Evolutionary conservation across 2,329 filamentous ascomycete species (phyloP).

Genomic region (Aspergillus viridinutans): DNA sequence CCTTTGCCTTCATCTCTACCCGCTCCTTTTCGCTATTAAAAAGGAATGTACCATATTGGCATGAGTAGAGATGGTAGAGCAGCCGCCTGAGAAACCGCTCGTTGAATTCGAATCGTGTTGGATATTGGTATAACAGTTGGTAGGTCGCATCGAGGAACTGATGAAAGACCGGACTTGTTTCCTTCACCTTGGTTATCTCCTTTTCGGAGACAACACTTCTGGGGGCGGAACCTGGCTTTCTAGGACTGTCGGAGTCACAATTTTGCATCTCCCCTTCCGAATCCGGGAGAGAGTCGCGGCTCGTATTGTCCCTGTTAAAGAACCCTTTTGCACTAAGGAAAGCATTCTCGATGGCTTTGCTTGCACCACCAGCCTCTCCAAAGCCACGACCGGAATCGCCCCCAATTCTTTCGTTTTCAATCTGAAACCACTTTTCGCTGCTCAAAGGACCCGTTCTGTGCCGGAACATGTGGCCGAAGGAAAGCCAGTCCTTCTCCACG

Average conservation of each 20-base stretch:
- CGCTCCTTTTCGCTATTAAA: constrained; percentile 93
- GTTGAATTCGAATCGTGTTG: constrained; percentile 90
- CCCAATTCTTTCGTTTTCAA: constrained; percentile 75
- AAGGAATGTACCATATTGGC: constrained; percentile 94
- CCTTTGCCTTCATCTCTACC: constrained; percentile 61
- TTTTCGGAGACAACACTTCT: constrained; percentile 47
- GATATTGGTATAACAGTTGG: constrained; percentile 80
- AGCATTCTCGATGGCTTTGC: constrained; percentile 80
- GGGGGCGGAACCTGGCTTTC: constrained; percentile 32
- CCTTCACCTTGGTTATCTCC: constrained; percentile 72
- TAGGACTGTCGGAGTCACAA: constrained; percentile 45
- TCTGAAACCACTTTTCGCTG: constrained; percentile 89
- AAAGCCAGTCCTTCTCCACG: constrained; percentile 96
- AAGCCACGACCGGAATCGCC: constrained; percentile 42
- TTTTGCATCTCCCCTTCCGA: constrained; percentile 52
- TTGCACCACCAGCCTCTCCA: constrained; percentile 43
- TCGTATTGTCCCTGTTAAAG: constrained; percentile 76
- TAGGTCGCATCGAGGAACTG: constrained; percentile 95
- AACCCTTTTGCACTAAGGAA: constrained; percentile 81
- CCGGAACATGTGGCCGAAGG: constrained; percentile 96
- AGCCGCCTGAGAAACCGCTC: constrained; percentile 86
- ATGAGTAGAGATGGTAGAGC: constrained; percentile 90
- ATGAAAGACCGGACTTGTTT: constrained; percentile 94
- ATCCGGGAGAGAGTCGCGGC: constrained; percentile 60
- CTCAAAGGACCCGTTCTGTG: constrained; percentile 83